Evolutionary conservation across 2,329 filamentous ascomycete species (phyloP), one percentile per base, ranked within the genome.

Genomic region (Claviceps arundinis): DNA sequence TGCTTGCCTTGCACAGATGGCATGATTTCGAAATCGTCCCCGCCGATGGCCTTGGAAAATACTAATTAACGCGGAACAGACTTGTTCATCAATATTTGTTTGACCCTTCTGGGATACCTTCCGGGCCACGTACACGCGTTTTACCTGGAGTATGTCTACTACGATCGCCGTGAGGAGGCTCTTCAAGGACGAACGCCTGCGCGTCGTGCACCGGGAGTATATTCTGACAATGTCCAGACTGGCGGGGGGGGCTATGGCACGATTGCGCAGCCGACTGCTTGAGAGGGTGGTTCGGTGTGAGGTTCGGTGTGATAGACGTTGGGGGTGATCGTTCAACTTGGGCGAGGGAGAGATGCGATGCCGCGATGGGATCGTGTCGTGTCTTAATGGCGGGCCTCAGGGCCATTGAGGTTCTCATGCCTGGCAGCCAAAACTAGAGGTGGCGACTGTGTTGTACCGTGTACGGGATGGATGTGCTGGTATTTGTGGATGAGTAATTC

Each of bases 61-160:
- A 4, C 1, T 4, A 4, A 34, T 34, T 4, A 34, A 34, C 30
- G 30, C 9, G 24, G 19, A 43, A 65, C 69, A 59, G 82, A 86
- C 60, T 66, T 86, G 37, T 71, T 82, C 50, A 77, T 86, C 67
- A 87, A 86, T 64, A 76, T 86, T 59, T 74, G 77, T 58, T 68
- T 87, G 56, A 86, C 82, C 0, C 60, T 85, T 30, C 73, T 85
- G 22, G 82, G 82, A n/a, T 87, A 84, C 65, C 68, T 93, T 49
- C 87, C 87, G 0, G 88, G 87, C 7, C 83, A 89, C 58, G 78
- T 91, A 43, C 83, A 89, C 64, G 86, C 86, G 44, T 89, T 90
- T 66, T 93, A 90, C 65, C 59, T 89, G 55, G 81, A 89, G 68
- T 94, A 89, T 65, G 74, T 94, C 56, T 95, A 90, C 71, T 91